Percentiles rank a stretch among this genome's conserved stretches.
Conservation (phyloP, 768 basidiomycete species). For the Phaeotremella fagi region DNA sequence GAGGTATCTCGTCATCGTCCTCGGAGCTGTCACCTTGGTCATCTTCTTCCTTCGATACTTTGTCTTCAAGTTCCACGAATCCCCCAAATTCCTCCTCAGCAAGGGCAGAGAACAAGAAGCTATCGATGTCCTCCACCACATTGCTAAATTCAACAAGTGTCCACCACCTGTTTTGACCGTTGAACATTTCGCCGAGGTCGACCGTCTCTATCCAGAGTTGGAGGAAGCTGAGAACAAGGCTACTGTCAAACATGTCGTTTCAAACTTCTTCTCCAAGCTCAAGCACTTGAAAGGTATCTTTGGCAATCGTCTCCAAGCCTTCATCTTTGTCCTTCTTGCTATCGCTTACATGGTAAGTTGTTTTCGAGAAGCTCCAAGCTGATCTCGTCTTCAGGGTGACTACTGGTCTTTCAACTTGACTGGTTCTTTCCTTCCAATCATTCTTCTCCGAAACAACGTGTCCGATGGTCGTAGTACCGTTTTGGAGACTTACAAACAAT, state of each 20-base stretch:
- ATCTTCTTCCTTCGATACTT: slow-evolving; percentile 59
- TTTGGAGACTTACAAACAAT: slow-evolving; percentile 48
- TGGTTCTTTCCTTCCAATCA: slow-evolving; percentile 47
- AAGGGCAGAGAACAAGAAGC: slow-evolving; percentile 60
- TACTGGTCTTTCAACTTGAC: slow-evolving; percentile 47
- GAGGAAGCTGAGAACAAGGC: background rate
- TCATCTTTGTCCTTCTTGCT: slow-evolving; percentile 41
- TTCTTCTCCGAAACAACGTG: slow-evolving; percentile 45
- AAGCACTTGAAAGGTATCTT: slow-evolving; percentile 48
- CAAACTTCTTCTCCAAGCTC: slow-evolving; percentile 23
- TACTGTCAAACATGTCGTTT: slow-evolving; percentile 17
- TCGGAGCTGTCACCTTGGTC: slow-evolving; percentile 52
- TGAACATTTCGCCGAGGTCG: slow-evolving; percentile 47
- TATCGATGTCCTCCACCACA: slow-evolving; percentile 50
- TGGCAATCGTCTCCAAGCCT: slow-evolving; percentile 38
- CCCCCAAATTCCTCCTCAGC: slow-evolving; percentile 60
- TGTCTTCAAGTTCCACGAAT: slow-evolving; percentile 60
- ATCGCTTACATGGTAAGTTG: slow-evolving; percentile 45
- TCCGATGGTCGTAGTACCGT: slow-evolving; percentile 29
- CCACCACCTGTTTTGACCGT: slow-evolving; percentile 43
- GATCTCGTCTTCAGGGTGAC: slow-evolving; percentile 23
- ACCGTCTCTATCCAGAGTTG: slow-evolving; percentile 21
- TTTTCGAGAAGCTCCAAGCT: slow-evolving; percentile 16
- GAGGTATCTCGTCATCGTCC: slow-evolving; percentile 56
- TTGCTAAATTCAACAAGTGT: slow-evolving; percentile 49